Percentiles rank a stretch among this genome's conserved stretches.
These are phyloP conservation scores for Fonsecaea multimorphosa DNA, from an alignment of 2,329 filamentous ascomycete genomes.

Conservation along the genomic window DNA sequence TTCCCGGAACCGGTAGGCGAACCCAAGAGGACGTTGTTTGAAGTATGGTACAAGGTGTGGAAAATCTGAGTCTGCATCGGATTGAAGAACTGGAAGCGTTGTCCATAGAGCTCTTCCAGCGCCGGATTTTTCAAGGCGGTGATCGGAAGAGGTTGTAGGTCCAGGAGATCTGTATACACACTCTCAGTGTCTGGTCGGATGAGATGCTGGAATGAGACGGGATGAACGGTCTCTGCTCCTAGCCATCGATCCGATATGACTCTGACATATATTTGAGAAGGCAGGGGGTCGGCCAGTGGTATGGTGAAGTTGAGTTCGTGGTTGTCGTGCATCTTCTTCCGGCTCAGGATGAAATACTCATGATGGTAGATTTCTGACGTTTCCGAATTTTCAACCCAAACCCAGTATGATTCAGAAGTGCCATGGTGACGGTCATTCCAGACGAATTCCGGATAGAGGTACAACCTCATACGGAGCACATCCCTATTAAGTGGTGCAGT, in stretches of 20 bases:
- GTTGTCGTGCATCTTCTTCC: constrained; percentile 90
- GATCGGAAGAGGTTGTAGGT: constrained; percentile 87
- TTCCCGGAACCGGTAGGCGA: constrained; percentile 98
- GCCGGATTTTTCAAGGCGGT: constrained; percentile 84
- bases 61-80: constrained; percentile 99
- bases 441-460: constrained; percentile 83
- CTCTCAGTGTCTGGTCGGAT: constrained; percentile 98
- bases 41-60: constrained; percentile 91
- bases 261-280: constrained; percentile 93
- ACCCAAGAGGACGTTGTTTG: constrained; percentile 89
- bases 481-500: constrained; percentile 95
- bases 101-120: constrained; percentile 84
- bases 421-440: constrained; percentile 97
- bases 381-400: constrained; percentile 99
- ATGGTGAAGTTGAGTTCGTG: constrained; percentile 99
- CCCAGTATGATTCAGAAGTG: constrained; percentile 93
- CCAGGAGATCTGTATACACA: constrained; percentile 90
- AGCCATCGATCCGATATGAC: constrained; percentile 96
- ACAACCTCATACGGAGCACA: constrained; percentile 87
- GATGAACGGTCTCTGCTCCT: constrained; percentile 91
- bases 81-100: constrained; percentile 95
- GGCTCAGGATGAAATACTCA: constrained; percentile 91
- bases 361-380: constrained; percentile 98
- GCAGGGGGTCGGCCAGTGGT: constrained; percentile 87
- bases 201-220: constrained; percentile 96